Percentiles rank a stretch among this genome's conserved stretches.
phyloP scores from a whole-genome alignment of 495 filamentous ascomycete species.

The Talaromyces thailandensis region DNA sequence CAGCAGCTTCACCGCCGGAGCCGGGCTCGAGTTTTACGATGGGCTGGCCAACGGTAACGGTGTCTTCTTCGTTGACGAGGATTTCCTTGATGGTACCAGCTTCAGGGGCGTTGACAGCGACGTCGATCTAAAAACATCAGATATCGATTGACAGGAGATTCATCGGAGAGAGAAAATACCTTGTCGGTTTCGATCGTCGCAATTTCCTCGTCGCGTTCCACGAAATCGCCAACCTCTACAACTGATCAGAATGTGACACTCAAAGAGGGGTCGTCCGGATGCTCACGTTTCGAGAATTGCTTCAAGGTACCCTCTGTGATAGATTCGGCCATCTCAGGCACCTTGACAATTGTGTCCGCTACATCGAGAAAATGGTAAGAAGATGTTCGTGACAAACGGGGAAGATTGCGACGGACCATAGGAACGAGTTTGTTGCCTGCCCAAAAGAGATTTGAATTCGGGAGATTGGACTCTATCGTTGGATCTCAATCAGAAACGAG shows the following conservation, averaged over 20 bases:
- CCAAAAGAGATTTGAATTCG: background rate
- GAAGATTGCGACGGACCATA: constrained; percentile 4
- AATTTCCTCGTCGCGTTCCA: constrained; percentile 95
- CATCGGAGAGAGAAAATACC: constrained; percentile 36
- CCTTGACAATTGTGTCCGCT: constrained; percentile 83
- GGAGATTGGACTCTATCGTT: background rate
- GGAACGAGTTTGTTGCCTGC: background rate
- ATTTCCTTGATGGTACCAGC: constrained; percentile 88
- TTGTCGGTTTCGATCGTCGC: constrained; percentile 99
- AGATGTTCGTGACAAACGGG: background rate
- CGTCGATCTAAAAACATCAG: constrained; percentile 64
- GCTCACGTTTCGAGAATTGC: constrained; percentile 79
- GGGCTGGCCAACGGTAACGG: constrained; percentile 90
- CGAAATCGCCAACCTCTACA: constrained; percentile 77
- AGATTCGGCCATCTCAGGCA: constrained; percentile 97
- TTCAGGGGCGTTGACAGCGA: constrained; percentile 89
- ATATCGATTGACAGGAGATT: background rate
- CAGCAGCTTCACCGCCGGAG: constrained; percentile 45
- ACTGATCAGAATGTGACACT: constrained; percentile 9
- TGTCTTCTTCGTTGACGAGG: constrained; percentile 89
- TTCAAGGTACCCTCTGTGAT: constrained; percentile 97
- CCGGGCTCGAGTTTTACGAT: constrained; percentile 77
- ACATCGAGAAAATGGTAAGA: background rate
- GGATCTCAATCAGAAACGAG: background rate
- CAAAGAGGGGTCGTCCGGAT: background rate